phyloP scores from a whole-genome alignment of 768 basidiomycete species.

The Leccinum incarnatum region DNA sequence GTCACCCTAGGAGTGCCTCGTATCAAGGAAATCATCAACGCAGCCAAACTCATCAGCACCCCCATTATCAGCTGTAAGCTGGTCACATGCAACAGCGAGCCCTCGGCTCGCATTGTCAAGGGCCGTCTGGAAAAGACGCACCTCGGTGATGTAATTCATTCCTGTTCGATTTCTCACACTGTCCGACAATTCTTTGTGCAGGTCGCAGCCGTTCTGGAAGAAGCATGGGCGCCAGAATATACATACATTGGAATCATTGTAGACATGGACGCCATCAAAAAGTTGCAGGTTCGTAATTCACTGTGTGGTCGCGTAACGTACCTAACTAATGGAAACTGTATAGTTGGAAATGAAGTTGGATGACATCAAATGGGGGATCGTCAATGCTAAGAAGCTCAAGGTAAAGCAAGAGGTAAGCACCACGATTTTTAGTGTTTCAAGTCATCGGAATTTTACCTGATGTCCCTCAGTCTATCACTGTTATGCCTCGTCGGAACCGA shows the following conservation, averaged over 20 bases:
- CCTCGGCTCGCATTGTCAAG: conserved; percentile 97
- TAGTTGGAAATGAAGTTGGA: conserved; percentile 92
- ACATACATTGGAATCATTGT: conserved; percentile 93
- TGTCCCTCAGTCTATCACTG: conserved; percentile 61
- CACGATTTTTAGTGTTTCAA: background rate
- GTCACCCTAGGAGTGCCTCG: conserved; percentile 99
- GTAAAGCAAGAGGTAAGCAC: conserved; percentile 74
- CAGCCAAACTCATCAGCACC: conserved; percentile 94
- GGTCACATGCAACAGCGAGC: conserved; percentile 79
- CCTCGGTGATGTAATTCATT: conserved; percentile 75
- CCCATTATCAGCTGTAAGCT: conserved; percentile 98
- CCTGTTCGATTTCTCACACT: background rate
- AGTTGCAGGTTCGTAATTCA: conserved; percentile 65
- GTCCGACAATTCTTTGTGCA: conserved; percentile 28
- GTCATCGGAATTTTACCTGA: background rate
- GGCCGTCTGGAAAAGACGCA: conserved; percentile 93
- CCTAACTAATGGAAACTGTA: background rate
- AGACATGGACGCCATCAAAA: conserved; percentile 82
- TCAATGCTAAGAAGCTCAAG: conserved; percentile 84
- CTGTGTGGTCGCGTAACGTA: background rate
- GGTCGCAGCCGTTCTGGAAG: conserved; percentile 91
- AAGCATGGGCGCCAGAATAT: conserved; percentile 92
- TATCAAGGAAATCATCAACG: conserved; percentile 99
- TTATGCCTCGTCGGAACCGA: conserved; percentile 71
- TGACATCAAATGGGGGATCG: conserved; percentile 90